phyloP scores from a whole-genome alignment of 176 grass and related monocot species.

The Otatea glauca region DNA sequence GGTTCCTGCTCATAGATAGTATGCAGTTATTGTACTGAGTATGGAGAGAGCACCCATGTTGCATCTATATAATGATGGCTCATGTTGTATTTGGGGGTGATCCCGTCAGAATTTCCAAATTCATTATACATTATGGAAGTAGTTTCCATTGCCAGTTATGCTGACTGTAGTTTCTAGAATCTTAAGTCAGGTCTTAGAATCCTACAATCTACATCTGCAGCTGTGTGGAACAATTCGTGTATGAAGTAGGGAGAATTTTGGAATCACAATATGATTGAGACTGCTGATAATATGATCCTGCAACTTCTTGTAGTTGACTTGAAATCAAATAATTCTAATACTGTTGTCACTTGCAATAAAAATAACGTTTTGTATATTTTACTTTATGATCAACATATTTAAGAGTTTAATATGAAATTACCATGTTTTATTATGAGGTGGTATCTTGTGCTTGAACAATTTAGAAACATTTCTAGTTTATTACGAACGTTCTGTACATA shows the following conservation, averaged over 20 bases:
- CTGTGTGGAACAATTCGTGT: not conserved
- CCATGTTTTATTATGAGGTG: not conserved
- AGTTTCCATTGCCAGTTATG: conserved; percentile 11
- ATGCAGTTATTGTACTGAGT: not conserved
- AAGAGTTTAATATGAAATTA: not conserved
- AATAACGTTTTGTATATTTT: not conserved
- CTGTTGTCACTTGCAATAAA: not conserved
- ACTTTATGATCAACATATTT: conserved; percentile 14
- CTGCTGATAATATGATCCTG: not conserved
- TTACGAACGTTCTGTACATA: not conserved
- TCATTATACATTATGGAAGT: conserved; percentile 7
- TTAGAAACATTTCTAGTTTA: not conserved
- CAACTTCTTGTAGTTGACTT: not conserved
- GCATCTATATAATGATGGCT: not conserved
- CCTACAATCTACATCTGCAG: conserved; percentile 10
- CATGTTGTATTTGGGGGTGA: conserved; percentile 14
- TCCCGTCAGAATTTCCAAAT: conserved; percentile 7
- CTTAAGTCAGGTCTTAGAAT: conserved; percentile 20
- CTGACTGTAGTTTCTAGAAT: conserved; percentile 23
- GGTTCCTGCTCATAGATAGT: not conserved
- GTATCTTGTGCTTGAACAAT: not conserved
- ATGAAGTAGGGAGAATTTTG: not conserved
- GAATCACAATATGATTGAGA: not conserved
- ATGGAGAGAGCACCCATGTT: conserved; percentile 15
- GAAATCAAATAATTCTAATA: conserved; percentile 10